phyloP scores from a whole-genome alignment of 305 asterid species.

The Fraxinus paxiana region DNA sequence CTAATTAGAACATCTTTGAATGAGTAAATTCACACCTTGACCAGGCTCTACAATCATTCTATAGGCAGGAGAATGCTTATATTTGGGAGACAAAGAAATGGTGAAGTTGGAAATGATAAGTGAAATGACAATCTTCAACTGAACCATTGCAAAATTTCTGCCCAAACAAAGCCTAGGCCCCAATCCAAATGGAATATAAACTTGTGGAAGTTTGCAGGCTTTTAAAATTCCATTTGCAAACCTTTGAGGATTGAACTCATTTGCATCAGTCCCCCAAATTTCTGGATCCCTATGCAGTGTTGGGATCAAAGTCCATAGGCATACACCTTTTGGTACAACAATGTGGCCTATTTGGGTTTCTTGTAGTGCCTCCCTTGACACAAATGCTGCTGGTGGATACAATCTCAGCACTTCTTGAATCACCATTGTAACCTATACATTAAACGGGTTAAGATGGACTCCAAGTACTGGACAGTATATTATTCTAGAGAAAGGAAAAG shows the following conservation, averaged over 20 bases:
- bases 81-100: conserved; percentile 64
- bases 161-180: conserved; percentile 81
- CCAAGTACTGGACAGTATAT: not conserved
- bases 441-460: not conserved
- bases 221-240: conserved; percentile 54
- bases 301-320: conserved; percentile 77
- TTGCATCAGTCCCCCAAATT: conserved; percentile 62
- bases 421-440: conserved; percentile 63
- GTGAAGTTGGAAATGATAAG: conserved; percentile 50
- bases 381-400: conserved; percentile 85
- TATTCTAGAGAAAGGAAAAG: not conserved
- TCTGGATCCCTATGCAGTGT: conserved; percentile 70
- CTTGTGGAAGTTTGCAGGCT: conserved; percentile 69
- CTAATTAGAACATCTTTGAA: conserved; percentile 24
- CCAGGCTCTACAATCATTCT: conserved; percentile 87
- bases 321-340: conserved; percentile 66
- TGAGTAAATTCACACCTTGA: conserved; percentile 54
- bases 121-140: conserved; percentile 52
- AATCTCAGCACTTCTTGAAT: conserved; percentile 66
- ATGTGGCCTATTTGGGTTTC: conserved; percentile 56
- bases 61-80: conserved; percentile 66
- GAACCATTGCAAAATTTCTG: conserved; percentile 57
- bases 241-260: conserved; percentile 72
- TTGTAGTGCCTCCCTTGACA: conserved; percentile 76
- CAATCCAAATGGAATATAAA: conserved; percentile 66